Evolutionary conservation across 768 basidiomycete species (phyloP).

Genomic region (Symmetrospora coprosmae): DNA sequence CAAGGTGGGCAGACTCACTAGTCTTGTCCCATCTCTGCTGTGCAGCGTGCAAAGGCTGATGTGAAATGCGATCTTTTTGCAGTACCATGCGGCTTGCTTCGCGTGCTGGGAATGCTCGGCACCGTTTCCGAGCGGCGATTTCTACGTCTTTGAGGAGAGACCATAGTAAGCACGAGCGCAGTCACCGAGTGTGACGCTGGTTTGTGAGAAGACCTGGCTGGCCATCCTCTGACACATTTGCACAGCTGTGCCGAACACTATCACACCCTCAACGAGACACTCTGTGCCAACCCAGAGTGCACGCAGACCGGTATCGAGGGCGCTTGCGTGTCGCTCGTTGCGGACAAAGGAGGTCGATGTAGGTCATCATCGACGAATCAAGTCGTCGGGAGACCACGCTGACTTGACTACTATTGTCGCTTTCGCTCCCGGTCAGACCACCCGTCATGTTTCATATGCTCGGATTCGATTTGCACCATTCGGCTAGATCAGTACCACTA

Average conservation of each 20-base stretch:
- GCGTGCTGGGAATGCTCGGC: conserved; percentile 29
- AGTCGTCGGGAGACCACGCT: too few relatives aligned
- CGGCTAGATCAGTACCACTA: conserved; percentile 31
- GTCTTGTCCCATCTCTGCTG: too few relatives aligned
- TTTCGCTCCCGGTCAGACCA: conserved; percentile 30
- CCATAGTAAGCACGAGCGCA: too few relatives aligned
- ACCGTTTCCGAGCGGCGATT: conserved; percentile 28
- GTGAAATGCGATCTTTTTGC: too few relatives aligned
- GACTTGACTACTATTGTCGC: neutral
- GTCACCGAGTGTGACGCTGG: neutral
- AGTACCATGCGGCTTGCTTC: conserved; percentile 31
- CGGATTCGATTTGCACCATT: conserved; percentile 20
- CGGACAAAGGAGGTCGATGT: conserved; percentile 30
- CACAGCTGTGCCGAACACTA: conserved; percentile 31
- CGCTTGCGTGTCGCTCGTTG: conserved; percentile 30
- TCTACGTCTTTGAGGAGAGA: conserved; percentile 30
- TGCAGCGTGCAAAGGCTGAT: neutral
- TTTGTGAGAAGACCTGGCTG: neutral
- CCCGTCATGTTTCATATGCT: conserved; percentile 31
- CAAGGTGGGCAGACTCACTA: conserved; percentile 22
- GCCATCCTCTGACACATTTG: neutral
- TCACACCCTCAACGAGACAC: conserved; percentile 30
- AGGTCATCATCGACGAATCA: neutral
- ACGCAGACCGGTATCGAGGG: conserved; percentile 30
- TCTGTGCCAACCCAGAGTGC: conserved; percentile 25